Conservation (phyloP, 2,329 filamentous ascomycete species). For the Metarhizium robertsii region DNA sequence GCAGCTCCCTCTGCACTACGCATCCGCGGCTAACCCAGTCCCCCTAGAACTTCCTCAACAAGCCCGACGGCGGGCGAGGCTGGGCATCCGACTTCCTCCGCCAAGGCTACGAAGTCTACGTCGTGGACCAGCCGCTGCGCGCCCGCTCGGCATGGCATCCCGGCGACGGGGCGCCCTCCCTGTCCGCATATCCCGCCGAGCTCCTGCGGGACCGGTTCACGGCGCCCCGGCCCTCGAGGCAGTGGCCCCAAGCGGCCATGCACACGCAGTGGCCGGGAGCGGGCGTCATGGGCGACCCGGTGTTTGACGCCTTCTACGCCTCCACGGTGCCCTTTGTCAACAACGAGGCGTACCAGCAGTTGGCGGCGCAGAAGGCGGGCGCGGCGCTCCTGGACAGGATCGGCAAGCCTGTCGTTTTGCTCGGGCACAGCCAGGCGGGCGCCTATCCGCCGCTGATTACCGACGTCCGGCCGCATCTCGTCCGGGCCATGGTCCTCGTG, state of each 20-base stretch:
- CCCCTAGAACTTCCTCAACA: conserved; percentile 27
- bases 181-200: conserved; percentile 22
- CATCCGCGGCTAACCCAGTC: conserved; percentile 6
- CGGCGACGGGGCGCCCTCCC: conserved; percentile 13
- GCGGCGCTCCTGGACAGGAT: conserved; percentile 33
- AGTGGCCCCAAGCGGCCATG: no score
- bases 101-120: conserved; percentile 36
- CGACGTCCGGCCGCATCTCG: conserved; percentile 30
- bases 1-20: no score
- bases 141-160: conserved; percentile 35
- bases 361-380: conserved; percentile 27
- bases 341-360: conserved; percentile 25
- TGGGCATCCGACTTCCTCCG: conserved; percentile 38
- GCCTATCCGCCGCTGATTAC: conserved; percentile 30
- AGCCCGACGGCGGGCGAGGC: conserved; percentile 26
- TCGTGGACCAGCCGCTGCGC: conserved; percentile 35
- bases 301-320: conserved; percentile 32
- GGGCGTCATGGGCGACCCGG: conserved; percentile 22
- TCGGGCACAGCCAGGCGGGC: conserved; percentile 38
- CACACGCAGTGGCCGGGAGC: no score
- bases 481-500: conserved; percentile 31
- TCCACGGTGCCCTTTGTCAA: conserved; percentile 27
- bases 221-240: not conserved
- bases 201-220: conserved; percentile 18
- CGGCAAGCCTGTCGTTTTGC: conserved; percentile 26